These are phyloP conservation scores for Adansonia grandidieri DNA, from an alignment of 441 rosid genomes.

Conservation along the genomic window DNA sequence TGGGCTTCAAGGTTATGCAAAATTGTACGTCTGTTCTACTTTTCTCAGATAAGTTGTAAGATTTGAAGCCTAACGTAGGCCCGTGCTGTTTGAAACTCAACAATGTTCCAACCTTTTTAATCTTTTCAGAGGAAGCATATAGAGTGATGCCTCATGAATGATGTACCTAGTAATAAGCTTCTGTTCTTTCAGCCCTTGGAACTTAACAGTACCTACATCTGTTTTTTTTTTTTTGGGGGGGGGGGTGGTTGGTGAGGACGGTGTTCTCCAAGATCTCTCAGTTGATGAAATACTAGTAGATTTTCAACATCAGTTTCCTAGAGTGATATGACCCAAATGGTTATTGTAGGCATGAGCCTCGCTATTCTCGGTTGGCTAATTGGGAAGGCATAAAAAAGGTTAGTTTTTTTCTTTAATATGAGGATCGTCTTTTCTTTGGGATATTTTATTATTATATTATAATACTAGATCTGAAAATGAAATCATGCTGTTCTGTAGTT, in stretches of 20 bases:
- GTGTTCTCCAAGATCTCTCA: background rate
- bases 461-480: background rate
- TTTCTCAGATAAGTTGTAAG: conserved; percentile 20
- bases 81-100: conserved; percentile 28
- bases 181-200: conserved; percentile 4
- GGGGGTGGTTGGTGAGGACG: background rate
- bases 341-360: conserved; percentile 78
- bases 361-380: conserved; percentile 73
- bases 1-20: conserved; percentile 94
- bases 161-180: background rate
- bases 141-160: background rate
- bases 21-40: conserved; percentile 60
- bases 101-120: conserved; percentile 14
- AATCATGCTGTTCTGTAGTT: background rate
- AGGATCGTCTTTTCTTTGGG: conserved; percentile 2
- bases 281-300: background rate
- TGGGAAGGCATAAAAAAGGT: conserved; percentile 95
- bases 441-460: background rate
- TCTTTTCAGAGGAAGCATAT: background rate
- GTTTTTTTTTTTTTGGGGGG: background rate
- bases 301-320: background rate
- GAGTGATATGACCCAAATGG: conserved; percentile 33
- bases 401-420: conserved; percentile 26
- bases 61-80: conserved; percentile 15
- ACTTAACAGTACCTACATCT: background rate